Evolutionary conservation across 2,329 filamentous ascomycete species (phyloP), one percentile per base, ranked within the genome.

Genomic region (Monosporascus sp.): DNA sequence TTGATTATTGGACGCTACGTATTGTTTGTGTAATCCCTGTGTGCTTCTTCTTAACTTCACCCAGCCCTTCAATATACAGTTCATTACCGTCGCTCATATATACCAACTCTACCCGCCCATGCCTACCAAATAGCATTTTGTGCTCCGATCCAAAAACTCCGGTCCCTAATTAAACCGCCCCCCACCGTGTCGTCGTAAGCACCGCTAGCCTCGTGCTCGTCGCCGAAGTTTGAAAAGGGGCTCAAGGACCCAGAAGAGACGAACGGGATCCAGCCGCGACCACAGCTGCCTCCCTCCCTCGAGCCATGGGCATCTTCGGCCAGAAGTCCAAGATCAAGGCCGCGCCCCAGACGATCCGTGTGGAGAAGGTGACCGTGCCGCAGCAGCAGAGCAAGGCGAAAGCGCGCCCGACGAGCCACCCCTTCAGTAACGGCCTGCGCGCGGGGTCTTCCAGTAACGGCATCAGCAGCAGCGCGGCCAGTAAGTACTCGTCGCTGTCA

Each of bases 321-420:
- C 66, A 72, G 54, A 74, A 74, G 54, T 66, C 71, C 57, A 81
- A 79, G 64, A 75, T 79, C 69, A 80, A 80, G 68, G 69, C 74
- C 58, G 74, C 78, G 56, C 71, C 74, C 51, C 74, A 76, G 53
- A 74, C 73, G 55, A 74, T 81, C 60, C 75, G 78, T 55, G 76
- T 79, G 62, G 78, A 82, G 64, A 78, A 76, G 58, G 77, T 81
- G 53, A 68, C 73, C 51, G 71, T 80, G 62, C 73, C 69, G 47
- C 67, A 70, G 7, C 73, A 70, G 59, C 62, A 46, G 43, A 55
- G 67, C 35, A 63, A 65, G 52, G 56, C 62, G 17, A 60, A 65
- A 49, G 62, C 69, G 14, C 58, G 41, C 48, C 56, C 59, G 7
- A 58, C 56, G 11, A 46, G 43, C 22, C 43, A 46, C 17, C 53